Percentiles rank a stretch among this genome's conserved stretches.
Evolutionary conservation across 2,329 filamentous ascomycete species (phyloP).

Genomic region (Aspergillus piperis): DNA sequence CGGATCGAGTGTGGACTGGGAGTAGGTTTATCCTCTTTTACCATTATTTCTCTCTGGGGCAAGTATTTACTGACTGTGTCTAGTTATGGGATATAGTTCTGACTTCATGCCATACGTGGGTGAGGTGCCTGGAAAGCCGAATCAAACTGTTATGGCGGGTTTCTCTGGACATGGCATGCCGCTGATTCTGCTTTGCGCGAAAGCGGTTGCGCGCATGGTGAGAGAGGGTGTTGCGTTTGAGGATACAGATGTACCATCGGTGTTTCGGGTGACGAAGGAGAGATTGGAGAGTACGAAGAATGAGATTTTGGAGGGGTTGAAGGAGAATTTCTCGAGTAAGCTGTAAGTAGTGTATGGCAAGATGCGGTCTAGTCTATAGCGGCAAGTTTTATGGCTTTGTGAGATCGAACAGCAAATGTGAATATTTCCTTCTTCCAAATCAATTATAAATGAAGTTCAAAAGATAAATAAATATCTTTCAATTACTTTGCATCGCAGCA

Average conservation of each 20-base stretch:
- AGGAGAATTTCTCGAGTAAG: background rate
- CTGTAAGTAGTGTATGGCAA: background rate
- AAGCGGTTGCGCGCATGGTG: slow-evolving; percentile 7
- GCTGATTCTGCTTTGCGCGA: slow-evolving; percentile 5
- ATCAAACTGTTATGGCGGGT: slow-evolving; percentile 60
- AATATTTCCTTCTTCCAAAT: too few species aligned
- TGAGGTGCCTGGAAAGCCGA: slow-evolving; percentile 42
- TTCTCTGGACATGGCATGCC: slow-evolving; percentile 72
- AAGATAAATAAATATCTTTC: too few species aligned
- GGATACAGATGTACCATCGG: slow-evolving; percentile 2
- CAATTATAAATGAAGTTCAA: too few species aligned
- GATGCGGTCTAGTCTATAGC: too few species aligned
- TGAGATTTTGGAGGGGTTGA: background rate
- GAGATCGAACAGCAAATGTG: too few species aligned
- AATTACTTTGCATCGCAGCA: background rate
- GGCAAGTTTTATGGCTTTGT: too few species aligned
- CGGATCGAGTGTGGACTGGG: slow-evolving; percentile 38
- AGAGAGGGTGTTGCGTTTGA: background rate
- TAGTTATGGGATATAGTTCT: slow-evolving; percentile 44
- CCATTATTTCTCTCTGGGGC: too few species aligned
- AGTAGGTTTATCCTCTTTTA: slow-evolving; percentile 36
- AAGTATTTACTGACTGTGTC: too few species aligned
- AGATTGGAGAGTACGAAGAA: slow-evolving; percentile 1
- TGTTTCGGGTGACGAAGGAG: slow-evolving; percentile 5
- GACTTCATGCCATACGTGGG: slow-evolving; percentile 58